These are phyloP conservation scores for Myriosclerotinia scirpicola DNA, from an alignment of 2,329 filamentous ascomycete species.

Conservation along the genomic window DNA sequence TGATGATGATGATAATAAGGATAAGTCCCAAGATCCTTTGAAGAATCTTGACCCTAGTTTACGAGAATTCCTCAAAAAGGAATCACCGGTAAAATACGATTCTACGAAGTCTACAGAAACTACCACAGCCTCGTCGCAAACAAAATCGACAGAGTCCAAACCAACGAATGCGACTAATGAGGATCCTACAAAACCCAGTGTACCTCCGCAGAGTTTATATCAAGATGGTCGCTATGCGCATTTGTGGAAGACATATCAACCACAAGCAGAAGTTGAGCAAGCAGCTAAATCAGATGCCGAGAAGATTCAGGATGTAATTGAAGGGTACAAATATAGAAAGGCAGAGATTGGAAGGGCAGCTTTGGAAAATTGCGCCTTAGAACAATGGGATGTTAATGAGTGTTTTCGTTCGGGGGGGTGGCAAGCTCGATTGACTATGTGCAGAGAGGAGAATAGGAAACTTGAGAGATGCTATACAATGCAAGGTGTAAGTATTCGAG, in stretches of 20 bases:
- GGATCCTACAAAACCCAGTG: slow-evolving; percentile 26
- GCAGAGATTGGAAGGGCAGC: slow-evolving; percentile 75
- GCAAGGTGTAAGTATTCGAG: slow-evolving; percentile 63
- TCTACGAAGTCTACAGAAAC: slow-evolving; percentile 30
- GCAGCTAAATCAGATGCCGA: slow-evolving; percentile 74
- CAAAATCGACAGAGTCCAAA: slow-evolving; percentile 18
- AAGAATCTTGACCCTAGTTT: slow-evolving; percentile 63
- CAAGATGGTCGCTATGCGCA: slow-evolving; percentile 76
- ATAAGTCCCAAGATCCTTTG: slow-evolving; percentile 51
- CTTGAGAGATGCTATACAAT: slow-evolving; percentile 88
- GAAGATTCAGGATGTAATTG: slow-evolving; percentile 75
- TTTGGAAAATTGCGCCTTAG: slow-evolving; percentile 88
- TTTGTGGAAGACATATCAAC: slow-evolving; percentile 88
- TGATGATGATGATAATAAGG: slow-evolving; percentile 29
- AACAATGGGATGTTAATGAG: slow-evolving; percentile 77
- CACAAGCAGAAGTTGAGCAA: slow-evolving; percentile 67
- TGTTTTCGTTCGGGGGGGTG: slow-evolving; percentile 76
- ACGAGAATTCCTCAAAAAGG: slow-evolving; percentile 64
- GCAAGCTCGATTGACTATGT: slow-evolving; percentile 73
- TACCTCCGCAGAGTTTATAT: slow-evolving; percentile 54
- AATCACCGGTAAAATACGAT: slow-evolving; percentile 56
- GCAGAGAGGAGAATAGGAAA: slow-evolving; percentile 69
- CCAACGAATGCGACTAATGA: slow-evolving; percentile 24
- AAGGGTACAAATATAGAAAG: slow-evolving; percentile 81
- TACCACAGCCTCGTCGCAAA: slow-evolving; percentile 23